These are phyloP conservation scores for Colletotrichum cuscutae DNA, from an alignment of 2,329 filamentous ascomycete genomes.

Conservation along the genomic window DNA sequence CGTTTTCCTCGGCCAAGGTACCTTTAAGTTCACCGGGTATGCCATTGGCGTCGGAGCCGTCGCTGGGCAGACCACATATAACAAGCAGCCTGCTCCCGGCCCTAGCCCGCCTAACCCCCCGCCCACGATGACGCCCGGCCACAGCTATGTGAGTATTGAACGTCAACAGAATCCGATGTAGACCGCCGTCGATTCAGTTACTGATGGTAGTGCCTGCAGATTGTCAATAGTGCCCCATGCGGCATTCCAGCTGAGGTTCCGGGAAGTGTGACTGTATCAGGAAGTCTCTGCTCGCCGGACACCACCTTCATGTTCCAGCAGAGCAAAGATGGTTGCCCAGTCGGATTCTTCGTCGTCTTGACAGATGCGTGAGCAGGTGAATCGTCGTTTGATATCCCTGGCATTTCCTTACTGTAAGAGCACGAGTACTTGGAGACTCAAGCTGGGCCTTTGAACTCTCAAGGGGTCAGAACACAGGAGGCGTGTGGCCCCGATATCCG, in stretches of 20 bases:
- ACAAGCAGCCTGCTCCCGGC: conserved; percentile 25
- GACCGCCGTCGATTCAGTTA: background rate
- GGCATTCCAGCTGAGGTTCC: conserved; percentile 10
- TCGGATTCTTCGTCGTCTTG: conserved; percentile 28
- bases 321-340: conserved; percentile 12
- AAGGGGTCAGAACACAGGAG: no score
- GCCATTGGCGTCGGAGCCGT: conserved; percentile 28
- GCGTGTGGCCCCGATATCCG: no score
- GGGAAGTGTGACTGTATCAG: conserved; percentile 26
- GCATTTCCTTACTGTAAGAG: no score
- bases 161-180: no score
- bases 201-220: background rate
- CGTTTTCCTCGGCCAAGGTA: conserved; percentile 19
- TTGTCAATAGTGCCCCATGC: conserved; percentile 29
- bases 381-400: background rate
- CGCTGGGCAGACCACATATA: conserved; percentile 27
- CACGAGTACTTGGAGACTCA: no score
- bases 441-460: no score
- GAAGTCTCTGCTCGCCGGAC: conserved; percentile 24
- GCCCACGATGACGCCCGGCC: conserved; percentile 20
- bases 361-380: conserved; percentile 4
- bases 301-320: conserved; percentile 24
- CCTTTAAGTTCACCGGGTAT: conserved; percentile 28
- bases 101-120: conserved; percentile 28
- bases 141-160: conserved; percentile 21